Evolutionary conservation across 192 early-diverging fungal species (phyloP).

Genomic region (Podochytrium sp.): DNA sequence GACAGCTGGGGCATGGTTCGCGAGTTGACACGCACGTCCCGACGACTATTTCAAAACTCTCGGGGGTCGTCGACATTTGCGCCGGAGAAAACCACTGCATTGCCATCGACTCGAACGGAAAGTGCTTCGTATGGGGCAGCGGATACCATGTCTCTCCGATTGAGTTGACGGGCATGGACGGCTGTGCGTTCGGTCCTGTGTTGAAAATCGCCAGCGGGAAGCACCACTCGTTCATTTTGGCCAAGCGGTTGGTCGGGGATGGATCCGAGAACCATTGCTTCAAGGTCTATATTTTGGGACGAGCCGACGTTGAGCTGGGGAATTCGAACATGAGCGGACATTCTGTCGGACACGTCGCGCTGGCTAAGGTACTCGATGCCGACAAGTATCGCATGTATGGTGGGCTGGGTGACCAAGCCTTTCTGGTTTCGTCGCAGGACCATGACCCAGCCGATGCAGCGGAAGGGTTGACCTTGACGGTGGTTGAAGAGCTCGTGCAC

Average conservation of each 20-base stretch:
- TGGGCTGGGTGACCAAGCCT: constrained; percentile 8
- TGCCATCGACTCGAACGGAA: constrained; percentile 6
- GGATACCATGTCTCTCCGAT: constrained; percentile 4
- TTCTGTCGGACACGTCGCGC: not conserved
- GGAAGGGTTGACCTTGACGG: not conserved
- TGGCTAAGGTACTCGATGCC: not conserved
- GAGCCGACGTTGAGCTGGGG: constrained; percentile 17
- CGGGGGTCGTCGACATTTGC: constrained; percentile 2
- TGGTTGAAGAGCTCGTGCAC: not conserved
- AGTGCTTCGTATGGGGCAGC: constrained; percentile 21
- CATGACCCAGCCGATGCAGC: not conserved
- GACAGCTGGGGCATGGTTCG: constrained; percentile 15
- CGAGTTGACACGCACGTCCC: not conserved
- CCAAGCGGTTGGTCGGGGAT: not conserved
- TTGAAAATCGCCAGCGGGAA: not conserved
- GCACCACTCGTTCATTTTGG: not conserved
- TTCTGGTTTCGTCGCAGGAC: not conserved
- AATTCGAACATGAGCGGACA: not conserved
- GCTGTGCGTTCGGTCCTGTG: constrained; percentile 9
- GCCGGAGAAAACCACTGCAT: not conserved
- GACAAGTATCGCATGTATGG: not conserved
- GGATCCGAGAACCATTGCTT: constrained; percentile 1
- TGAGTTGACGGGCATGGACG: constrained; percentile 7
- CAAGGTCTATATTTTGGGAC: constrained; percentile 24
- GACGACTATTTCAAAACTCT: not conserved